Evolutionary conservation across 306 rosid species (phyloP).

Genomic region (Trichosanthes cucumerina): DNA sequence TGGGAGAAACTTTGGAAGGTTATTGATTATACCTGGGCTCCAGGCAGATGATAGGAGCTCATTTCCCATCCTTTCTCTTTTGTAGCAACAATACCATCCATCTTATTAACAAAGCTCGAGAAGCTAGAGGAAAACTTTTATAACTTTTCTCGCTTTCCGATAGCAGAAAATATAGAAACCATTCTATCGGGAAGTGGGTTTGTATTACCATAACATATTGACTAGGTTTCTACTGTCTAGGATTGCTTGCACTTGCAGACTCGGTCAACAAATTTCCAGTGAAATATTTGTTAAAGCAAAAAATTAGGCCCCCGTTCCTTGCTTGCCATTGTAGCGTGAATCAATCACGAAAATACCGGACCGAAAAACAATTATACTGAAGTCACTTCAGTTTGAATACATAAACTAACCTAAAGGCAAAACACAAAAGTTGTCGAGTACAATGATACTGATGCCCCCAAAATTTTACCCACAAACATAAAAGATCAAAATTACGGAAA

Average conservation of each 20-base stretch:
- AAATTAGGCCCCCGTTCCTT: neutral
- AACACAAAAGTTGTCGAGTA: neutral
- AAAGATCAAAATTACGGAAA: neutral
- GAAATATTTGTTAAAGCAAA: neutral
- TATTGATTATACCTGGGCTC: neutral
- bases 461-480: neutral
- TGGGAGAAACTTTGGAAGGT: neutral
- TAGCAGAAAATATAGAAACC: neutral
- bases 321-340: neutral
- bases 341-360: neutral
- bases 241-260: neutral
- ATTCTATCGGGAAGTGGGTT: neutral
- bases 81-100: neutral
- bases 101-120: neutral
- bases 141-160: neutral
- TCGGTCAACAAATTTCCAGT: neutral
- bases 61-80: neutral
- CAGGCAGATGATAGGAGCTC: neutral
- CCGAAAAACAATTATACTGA: neutral
- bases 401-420: neutral
- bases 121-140: neutral
- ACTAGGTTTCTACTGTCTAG: neutral
- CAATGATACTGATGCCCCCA: neutral
- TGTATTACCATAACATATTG: neutral
- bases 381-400: neutral